Conservation (phyloP, 2,329 filamentous ascomycete species). For the Diplodia mutila region DNA sequence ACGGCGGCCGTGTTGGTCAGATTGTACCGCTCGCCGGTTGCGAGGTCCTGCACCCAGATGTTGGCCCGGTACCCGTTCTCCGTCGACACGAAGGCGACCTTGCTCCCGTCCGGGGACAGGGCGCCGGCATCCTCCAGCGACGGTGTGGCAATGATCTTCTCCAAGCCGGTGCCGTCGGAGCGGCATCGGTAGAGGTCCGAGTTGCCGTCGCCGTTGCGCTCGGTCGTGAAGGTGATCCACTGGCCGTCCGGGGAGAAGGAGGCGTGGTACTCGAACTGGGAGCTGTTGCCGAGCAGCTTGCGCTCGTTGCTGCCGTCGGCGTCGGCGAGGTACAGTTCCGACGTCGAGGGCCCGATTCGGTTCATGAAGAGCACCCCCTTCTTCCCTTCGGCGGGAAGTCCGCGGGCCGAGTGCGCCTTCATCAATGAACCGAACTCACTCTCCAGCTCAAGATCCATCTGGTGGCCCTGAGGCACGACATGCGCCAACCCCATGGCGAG, state of each 20-base stretch:
- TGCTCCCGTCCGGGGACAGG: constrained; percentile 45
- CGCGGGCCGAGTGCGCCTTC: constrained; percentile 25
- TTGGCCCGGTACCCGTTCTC: constrained; percentile 43
- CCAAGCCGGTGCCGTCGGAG: constrained; percentile 42
- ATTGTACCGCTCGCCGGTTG: constrained; percentile 39
- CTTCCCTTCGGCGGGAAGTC: constrained; percentile 28
- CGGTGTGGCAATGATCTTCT: constrained; percentile 40
- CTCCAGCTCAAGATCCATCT: neutral
- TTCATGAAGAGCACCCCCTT: constrained; percentile 40
- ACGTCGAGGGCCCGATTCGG: constrained; percentile 41
- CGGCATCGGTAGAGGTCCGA: constrained; percentile 47
- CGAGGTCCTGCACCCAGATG: constrained; percentile 47
- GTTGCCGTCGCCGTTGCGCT: constrained; percentile 47
- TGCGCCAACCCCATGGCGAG: neutral
- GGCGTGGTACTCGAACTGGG: constrained; percentile 46
- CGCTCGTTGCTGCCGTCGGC: constrained; percentile 46
- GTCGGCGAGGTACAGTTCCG: constrained; percentile 40
- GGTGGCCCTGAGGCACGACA: neutral
- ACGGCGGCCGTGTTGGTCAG: constrained; percentile 42
- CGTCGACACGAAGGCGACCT: constrained; percentile 48
- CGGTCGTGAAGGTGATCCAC: constrained; percentile 48
- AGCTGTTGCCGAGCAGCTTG: constrained; percentile 35
- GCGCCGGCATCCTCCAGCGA: constrained; percentile 45
- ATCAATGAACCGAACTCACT: constrained; percentile 1
- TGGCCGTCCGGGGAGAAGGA: constrained; percentile 45